These are phyloP conservation scores for Albatrellus sp. DNA, from an alignment of 1,284 basidiomycete genomes.

Conservation along the genomic window DNA sequence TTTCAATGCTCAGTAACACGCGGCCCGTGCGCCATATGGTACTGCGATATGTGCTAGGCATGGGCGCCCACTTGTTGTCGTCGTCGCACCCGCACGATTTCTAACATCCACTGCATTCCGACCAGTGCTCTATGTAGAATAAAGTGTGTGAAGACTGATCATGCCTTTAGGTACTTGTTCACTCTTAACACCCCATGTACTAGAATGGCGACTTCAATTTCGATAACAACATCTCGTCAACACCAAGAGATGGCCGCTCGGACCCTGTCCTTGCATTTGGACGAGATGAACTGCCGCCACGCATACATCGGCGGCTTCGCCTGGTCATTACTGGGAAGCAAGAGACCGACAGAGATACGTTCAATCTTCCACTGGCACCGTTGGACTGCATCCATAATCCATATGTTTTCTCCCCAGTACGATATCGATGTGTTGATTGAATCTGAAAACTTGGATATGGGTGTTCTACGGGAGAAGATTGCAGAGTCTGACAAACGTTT, in stretches of 20 bases:
- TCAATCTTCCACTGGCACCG: not conserved
- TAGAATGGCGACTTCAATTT: too few relatives aligned
- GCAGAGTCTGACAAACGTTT: conserved; percentile 15
- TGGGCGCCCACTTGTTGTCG: too few relatives aligned
- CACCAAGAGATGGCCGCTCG: conserved; percentile 15
- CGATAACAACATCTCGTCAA: conserved; percentile 13
- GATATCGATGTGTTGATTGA: conserved; percentile 25
- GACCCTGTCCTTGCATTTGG: conserved; percentile 15
- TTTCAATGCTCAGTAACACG: too few relatives aligned
- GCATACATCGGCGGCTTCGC: conserved; percentile 25
- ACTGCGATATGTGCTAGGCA: too few relatives aligned
- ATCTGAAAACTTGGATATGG: conserved; percentile 11
- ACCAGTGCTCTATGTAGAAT: too few relatives aligned
- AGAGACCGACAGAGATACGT: conserved; percentile 20
- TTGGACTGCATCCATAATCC: too few relatives aligned
- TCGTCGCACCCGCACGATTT: too few relatives aligned
- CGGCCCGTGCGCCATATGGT: too few relatives aligned
- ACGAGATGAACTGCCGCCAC: conserved; percentile 14
- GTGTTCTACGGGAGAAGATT: conserved; percentile 13
- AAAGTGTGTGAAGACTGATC: too few relatives aligned
- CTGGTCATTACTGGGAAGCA: conserved; percentile 20
- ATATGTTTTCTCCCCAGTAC: conserved; percentile 12
- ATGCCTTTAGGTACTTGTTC: too few relatives aligned
- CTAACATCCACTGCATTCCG: too few relatives aligned
- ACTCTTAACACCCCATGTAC: too few relatives aligned